Evolutionary conservation across 2,329 filamentous ascomycete genomes (phyloP).

Genomic region (Penicillium corylophilum): DNA sequence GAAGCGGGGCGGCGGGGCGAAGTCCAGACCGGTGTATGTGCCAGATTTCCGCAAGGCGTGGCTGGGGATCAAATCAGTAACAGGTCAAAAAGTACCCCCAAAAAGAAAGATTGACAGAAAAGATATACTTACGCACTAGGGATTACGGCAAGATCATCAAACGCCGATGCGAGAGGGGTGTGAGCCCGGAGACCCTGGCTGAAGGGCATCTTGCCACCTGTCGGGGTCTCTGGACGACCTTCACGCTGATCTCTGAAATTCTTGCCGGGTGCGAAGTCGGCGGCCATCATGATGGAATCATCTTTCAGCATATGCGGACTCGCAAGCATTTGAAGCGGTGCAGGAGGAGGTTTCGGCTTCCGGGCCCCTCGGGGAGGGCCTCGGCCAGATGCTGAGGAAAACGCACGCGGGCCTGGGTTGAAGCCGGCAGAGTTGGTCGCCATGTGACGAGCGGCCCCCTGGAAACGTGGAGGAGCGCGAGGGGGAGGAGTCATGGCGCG

Average conservation of each 20-base stretch:
- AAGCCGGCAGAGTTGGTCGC: slow-evolving; percentile 45
- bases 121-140: slow-evolving; percentile 78
- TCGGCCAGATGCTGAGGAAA: slow-evolving; percentile 60
- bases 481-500: slow-evolving; percentile 96
- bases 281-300: slow-evolving; percentile 69
- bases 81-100: not conserved
- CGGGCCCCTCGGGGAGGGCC: slow-evolving; percentile 50
- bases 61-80: slow-evolving; percentile 31
- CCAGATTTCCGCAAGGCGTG: slow-evolving; percentile 51
- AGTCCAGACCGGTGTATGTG: slow-evolving; percentile 50
- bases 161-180: slow-evolving; percentile 77
- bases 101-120: not conserved
- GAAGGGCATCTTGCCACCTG: slow-evolving; percentile 64
- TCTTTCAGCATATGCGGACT: slow-evolving; percentile 83
- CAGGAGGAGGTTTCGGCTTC: slow-evolving; percentile 68
- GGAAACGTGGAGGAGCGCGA: slow-evolving; percentile 60
- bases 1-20: slow-evolving; percentile 51
- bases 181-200: slow-evolving; percentile 69
- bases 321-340: slow-evolving; percentile 71
- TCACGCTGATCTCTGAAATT: slow-evolving; percentile 65
- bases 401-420: slow-evolving; percentile 56
- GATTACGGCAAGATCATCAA: slow-evolving; percentile 79
- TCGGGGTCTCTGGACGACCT: slow-evolving; percentile 64
- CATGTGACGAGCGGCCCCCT: slow-evolving; percentile 46
- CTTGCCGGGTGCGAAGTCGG: slow-evolving; percentile 83